Evolutionary conservation across 352 stramenopile genomes (phyloP).

Genomic region (Globisporangium okanoganense): DNA sequence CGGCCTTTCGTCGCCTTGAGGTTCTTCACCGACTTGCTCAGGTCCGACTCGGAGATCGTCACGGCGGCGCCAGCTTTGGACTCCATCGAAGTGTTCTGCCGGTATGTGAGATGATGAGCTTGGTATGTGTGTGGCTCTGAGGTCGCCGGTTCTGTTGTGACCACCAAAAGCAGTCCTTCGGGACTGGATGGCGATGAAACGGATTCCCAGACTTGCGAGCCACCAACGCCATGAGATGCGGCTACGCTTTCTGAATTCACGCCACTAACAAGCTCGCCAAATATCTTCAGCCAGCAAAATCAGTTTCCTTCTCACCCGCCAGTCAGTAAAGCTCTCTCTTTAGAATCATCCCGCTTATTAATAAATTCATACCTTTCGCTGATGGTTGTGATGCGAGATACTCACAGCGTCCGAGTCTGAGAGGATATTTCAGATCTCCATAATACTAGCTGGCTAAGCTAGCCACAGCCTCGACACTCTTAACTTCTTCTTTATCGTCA

Average conservation of each 20-base stretch:
- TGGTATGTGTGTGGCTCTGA: background rate
- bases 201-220: background rate
- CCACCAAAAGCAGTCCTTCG: background rate
- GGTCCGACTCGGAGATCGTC: conserved; percentile 47
- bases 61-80: conserved; percentile 31
- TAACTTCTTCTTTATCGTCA: background rate
- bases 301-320: background rate
- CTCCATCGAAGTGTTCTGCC: conserved; percentile 35
- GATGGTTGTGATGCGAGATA: background rate
- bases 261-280: background rate
- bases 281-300: background rate
- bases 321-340: background rate
- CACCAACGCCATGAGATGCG: background rate
- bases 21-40: conserved; percentile 58
- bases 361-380: conserved; percentile 8
- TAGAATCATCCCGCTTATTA: background rate
- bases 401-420: background rate
- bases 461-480: background rate
- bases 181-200: background rate
- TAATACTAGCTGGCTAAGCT: background rate
- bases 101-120: background rate
- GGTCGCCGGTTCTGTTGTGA: background rate
- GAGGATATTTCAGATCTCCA: background rate
- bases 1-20: conserved; percentile 60
- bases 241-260: conserved; percentile 3